phyloP scores from a whole-genome alignment of 2,329 filamentous ascomycete genomes.

The Aspergillus flavus region DNA sequence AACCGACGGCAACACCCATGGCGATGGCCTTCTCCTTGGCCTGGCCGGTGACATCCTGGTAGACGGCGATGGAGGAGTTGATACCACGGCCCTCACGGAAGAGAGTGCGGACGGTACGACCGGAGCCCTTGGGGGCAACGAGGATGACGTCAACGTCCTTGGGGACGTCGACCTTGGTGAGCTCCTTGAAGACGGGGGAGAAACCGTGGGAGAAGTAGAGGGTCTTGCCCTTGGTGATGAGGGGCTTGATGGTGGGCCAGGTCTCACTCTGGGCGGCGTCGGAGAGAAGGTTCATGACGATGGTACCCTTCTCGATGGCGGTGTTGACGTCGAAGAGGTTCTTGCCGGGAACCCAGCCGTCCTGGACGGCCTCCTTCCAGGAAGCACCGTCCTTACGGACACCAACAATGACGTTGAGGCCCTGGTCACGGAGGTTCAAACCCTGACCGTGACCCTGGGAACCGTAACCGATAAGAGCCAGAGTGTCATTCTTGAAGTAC shows the following conservation, averaged over 20 bases:
- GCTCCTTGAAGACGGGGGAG: constrained; percentile 99
- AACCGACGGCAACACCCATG: constrained; percentile 94
- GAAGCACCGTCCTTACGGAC: constrained; percentile 98
- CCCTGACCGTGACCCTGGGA: constrained; percentile 99
- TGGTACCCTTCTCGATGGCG: constrained; percentile 88
- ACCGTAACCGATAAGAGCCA: constrained; percentile 97
- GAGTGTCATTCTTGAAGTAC: constrained; percentile 99
- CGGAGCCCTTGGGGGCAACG: constrained; percentile 97
- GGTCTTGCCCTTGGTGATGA: constrained; percentile 99
- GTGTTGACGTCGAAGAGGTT: constrained; percentile 99
- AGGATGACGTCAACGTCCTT: constrained; percentile 98
- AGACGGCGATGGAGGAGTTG: constrained; percentile 99
- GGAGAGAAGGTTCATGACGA: constrained; percentile 98
- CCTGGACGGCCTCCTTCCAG: constrained; percentile 95
- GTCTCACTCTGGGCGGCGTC: constrained; percentile 99
- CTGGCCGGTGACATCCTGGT: constrained; percentile 96
- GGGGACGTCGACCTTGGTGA: constrained; percentile 98
- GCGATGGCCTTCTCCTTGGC: constrained; percentile 97
- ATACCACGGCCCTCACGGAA: constrained; percentile 99
- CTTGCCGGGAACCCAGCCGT: constrained; percentile 97
- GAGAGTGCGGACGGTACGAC: constrained; percentile 95
- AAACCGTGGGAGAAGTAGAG: constrained; percentile 99
- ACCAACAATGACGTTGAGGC: constrained; percentile 97
- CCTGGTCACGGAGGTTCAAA: constrained; percentile 99
- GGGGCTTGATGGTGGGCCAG: constrained; percentile 97